Conservation (phyloP, 148 eudicot genomes). For the Vaccinium corymbosum region DNA sequence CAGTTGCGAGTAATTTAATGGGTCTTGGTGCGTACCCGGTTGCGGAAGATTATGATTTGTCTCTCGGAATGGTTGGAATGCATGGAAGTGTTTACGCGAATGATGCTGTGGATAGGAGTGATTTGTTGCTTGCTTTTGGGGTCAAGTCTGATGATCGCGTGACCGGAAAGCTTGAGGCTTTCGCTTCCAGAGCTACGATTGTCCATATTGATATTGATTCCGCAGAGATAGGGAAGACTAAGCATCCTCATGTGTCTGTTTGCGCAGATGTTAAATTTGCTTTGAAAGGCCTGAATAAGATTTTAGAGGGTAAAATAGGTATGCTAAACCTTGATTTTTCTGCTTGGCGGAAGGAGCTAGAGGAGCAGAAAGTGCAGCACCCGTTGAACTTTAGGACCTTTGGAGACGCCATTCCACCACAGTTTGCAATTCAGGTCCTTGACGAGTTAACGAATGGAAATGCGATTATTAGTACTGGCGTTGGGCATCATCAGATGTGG, state of each 20-base stretch:
- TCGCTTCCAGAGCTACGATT: conserved; percentile 84
- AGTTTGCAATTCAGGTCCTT: conserved; percentile 52
- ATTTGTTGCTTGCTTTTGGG: too few relatives aligned
- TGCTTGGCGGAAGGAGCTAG: conserved; percentile 42
- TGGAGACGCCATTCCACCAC: conserved; percentile 62
- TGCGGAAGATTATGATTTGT: conserved; percentile 49
- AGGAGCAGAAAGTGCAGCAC: conserved; percentile 32
- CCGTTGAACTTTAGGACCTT: conserved; percentile 44
- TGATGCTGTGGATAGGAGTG: too few relatives aligned
- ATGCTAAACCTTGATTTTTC: conserved; percentile 37
- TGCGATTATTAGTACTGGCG: conserved; percentile 55
- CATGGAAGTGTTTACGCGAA: too few relatives aligned
- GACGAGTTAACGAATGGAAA: conserved; percentile 51
- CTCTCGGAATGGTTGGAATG: conserved; percentile 82
- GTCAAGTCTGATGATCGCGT: conserved; percentile 90
- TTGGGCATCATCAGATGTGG: conserved; percentile 73
- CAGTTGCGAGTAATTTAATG: conserved; percentile 88
- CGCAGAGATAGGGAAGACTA: conserved; percentile 95
- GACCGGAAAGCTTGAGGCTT: conserved; percentile 84
- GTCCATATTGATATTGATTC: conserved; percentile 90
- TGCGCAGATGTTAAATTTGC: conserved; percentile 59
- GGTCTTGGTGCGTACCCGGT: conserved; percentile 68
- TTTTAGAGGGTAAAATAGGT: conserved; percentile 13
- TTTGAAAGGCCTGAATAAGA: conserved; percentile 16
- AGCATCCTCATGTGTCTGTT: conserved; percentile 79